Conservation (phyloP, 306 rosid genomes). For the Lathyrus sativus region DNA sequence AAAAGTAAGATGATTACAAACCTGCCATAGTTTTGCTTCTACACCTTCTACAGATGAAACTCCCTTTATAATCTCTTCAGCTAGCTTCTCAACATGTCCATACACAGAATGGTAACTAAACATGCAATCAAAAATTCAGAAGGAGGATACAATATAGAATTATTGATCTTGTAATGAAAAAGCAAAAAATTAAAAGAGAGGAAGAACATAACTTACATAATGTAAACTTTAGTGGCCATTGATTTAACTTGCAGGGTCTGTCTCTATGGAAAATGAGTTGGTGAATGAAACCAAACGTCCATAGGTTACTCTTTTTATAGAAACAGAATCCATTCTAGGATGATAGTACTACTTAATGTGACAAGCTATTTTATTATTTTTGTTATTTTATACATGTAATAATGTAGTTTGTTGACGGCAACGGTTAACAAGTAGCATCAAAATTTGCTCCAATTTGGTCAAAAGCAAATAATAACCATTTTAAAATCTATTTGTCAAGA, state of each 20-base stretch:
- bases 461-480: not conserved
- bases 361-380: not conserved
- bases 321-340: not conserved
- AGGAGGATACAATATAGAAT: not conserved
- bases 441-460: not conserved
- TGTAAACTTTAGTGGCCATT: conserved; percentile 83
- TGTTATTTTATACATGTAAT: no score
- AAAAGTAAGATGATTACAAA: conserved; percentile 12
- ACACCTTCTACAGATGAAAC: conserved; percentile 90
- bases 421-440: not conserved
- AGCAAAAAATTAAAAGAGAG: not conserved
- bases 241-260: conserved; percentile 29
- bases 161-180: not conserved
- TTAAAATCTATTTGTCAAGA: not conserved
- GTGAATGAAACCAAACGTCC: not conserved
- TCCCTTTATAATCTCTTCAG: conserved; percentile 77
- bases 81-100: conserved; percentile 92
- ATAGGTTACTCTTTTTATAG: not conserved
- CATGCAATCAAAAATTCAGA: conserved; percentile 31
- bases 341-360: not conserved
- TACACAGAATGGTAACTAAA: conserved; percentile 79
- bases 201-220: conserved; percentile 61
- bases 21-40: conserved; percentile 94
- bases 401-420: no score
- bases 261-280: conserved; percentile 12